Base-by-base conservation (phyloP, 306 rosid species). In the Heteromeles arbutifolia region DNA sequence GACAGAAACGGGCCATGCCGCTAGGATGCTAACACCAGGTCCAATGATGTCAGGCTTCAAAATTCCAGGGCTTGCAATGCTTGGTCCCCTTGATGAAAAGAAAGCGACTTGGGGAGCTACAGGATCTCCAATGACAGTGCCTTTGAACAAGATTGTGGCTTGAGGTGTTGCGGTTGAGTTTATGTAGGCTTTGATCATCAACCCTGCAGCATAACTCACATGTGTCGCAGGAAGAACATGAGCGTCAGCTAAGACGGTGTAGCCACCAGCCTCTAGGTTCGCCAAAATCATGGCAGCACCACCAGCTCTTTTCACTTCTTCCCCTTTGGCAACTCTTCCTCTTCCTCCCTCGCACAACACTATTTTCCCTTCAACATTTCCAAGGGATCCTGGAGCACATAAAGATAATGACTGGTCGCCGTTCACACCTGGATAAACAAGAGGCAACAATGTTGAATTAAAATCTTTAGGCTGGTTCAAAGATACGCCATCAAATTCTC, bases 61-160 rank as follows among this genome's bases (percentile, higher is more conserved):
- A 53, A 87, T 87, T 15, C 91, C 90, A 0, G 83, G 79, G 72
- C 91, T 84, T 22, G 4, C 78, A 14, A 8, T 44, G 69, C 85
- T 85, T 72, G 94, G 90, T 18, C 94, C 94, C 69, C 85, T 85
- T 1, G 91, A 90, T 52, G 94, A 87, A 57, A 90, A 87, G 7
- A 28, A 74, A 67, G 68, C 62, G 12, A 87, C 82, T 0, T 53
- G 0, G 0, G 88, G 91, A 64, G 95, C 85, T 17, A 29, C 69
- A 13, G 81, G 21, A 18, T 87, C 86, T 2, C 86, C 90, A 11
- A 85, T 84, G 31, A 84, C 28, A 1, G 91, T 90, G 65, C 90
- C 90, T 80, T 84, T 67, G 74, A 87, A 87, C n/a, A 67, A 24
- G 43, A 90, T 31, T 56, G 88, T 65, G 4, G 95, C 86, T 2